Conservation (phyloP, 345 rosid species). For the Firmiana major region DNA sequence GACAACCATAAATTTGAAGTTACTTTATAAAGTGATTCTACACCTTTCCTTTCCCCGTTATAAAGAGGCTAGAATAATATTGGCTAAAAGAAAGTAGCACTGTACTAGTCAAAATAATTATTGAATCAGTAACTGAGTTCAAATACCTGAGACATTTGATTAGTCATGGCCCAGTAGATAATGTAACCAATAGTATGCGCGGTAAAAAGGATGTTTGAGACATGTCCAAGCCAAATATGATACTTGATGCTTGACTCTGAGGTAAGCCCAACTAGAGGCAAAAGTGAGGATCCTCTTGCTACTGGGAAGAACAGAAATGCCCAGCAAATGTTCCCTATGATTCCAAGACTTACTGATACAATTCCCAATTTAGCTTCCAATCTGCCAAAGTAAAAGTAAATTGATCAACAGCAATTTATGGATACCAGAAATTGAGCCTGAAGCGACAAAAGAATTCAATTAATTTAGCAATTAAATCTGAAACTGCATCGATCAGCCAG, state of each 20-base stretch:
- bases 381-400: slow-evolving; percentile 32
- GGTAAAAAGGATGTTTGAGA: slow-evolving; percentile 41
- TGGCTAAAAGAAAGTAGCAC: neutral
- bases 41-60: neutral
- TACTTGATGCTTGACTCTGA: slow-evolving; percentile 70
- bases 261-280: slow-evolving; percentile 54
- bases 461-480: too few relatives aligned
- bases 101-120: too few relatives aligned
- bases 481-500: too few relatives aligned
- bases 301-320: slow-evolving; percentile 74
- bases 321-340: slow-evolving; percentile 58
- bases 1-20: neutral
- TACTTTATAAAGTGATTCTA: neutral
- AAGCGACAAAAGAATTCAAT: too few relatives aligned
- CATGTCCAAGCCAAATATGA: slow-evolving; percentile 71
- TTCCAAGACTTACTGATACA: slow-evolving; percentile 51
- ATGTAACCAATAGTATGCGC: slow-evolving; percentile 45
- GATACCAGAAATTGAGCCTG: too few relatives aligned
- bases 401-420: too few relatives aligned
- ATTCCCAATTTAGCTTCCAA: slow-evolving; percentile 55
- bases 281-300: slow-evolving; percentile 55
- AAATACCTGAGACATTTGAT: slow-evolving; percentile 42
- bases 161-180: slow-evolving; percentile 51
- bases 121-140: too few relatives aligned
- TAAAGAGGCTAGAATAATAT: neutral